Evolutionary conservation across 768 basidiomycete genomes (phyloP), one percentile per base, ranked within the genome.

Genomic region (Sutorius australiensis): DNA sequence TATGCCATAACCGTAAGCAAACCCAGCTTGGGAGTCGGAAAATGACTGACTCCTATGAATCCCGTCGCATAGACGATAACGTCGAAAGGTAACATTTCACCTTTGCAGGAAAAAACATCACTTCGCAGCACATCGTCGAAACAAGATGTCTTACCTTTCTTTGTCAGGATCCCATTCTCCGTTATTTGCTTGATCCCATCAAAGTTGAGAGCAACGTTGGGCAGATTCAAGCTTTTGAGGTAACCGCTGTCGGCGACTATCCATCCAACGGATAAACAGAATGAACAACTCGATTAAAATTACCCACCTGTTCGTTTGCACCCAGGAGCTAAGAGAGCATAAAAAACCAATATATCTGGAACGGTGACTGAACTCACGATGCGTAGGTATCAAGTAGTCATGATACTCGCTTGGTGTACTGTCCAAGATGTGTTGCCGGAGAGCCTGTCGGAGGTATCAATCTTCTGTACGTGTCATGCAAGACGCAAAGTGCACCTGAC

Each of bases 371-470:
- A 21, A 53, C 78, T 39, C 61, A 80, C 82, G 69, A 69, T 80
- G 81, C 10, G 69, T 67, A 5, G 84, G 84, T 50, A 76, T 77
- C 44, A 87, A 64, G 39, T 72, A 63, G 19, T 73, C 64, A 33
- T 71, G 65, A 55, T 80, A 74, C 50, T 78, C 73, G 56, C 75
- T 75, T 0, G 83, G 84, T 0, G 77, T 79, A 41, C 53, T 77
- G 10, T 58, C 58, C 54, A 72, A 72, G 33, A 85, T 80, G 61
- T 84, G 81, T 17, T 57, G 51, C 30, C 69, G 67, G 46, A 83
- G 53, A 32, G 45, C 28, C 80, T 83, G 51, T 8, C 24, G 24
- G 41, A 34, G 17, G 41, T 6, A 28, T 65, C 28, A 44, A 33
- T 13, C 3, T 3, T 21, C 14, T 28, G 13, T 10, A 13, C 16